Evolutionary conservation across 768 basidiomycete genomes (phyloP), one percentile per base, ranked within the genome.

Genomic region (Amanita molliuscula): DNA sequence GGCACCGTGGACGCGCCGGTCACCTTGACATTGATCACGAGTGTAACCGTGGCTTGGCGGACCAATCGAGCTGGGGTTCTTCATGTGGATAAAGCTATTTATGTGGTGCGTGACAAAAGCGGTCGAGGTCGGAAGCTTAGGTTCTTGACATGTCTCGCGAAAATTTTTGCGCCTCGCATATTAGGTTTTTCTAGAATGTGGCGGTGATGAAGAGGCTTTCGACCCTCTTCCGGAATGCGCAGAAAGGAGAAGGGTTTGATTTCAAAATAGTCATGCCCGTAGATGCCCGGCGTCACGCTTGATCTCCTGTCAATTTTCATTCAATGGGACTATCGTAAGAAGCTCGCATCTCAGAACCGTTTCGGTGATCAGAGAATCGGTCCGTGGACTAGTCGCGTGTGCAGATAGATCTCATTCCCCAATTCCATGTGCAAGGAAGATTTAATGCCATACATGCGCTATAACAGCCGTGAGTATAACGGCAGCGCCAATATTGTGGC

Each of bases 191-290:
- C 42, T 44, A 44, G 42, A 44, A 44, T 28, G 31, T 31, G 6
- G 25, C 42, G 42, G 42, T 28, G 42, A 44, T 44, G 26, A 26
- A 28, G 15, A 44, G 42, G 41, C 3, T n/a, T 42, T 42, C 13
- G 16, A 29, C 26, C 26, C 42, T 29, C n/a, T 44, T 44, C n/a
- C 29, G 42, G 42, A 28, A 28, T n/a, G 42, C 42, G n/a, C 42
- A 28, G 26, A 28, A 16, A 29, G 38, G 42, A 44, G 28, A 26
- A 44, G 26, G 26, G 26, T 28, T 26, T 7, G 26, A 28, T n/a
- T 26, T 28, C 25, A 29, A 44, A 44, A 44, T 44, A 44, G 42
- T 28, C 42, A 28, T 44, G 28, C 25, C 42, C 42, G 42, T 44
- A 28, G 26, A 44, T 44, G 42, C 42, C 42, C 42, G 42, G 26